phyloP scores from a whole-genome alignment of 176 grass and related monocot genomes.

The Zizania latifolia region DNA sequence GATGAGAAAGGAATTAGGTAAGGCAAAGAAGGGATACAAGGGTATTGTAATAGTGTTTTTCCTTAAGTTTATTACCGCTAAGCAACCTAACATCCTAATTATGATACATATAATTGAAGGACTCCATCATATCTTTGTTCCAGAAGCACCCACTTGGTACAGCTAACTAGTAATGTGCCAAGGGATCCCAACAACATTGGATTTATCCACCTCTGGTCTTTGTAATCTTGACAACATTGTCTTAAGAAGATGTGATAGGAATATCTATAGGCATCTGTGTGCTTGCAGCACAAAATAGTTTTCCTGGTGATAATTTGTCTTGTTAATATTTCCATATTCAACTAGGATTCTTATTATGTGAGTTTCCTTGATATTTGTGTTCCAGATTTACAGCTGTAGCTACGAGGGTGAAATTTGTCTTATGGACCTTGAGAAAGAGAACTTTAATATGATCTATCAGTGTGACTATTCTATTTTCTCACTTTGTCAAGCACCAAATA shows the following conservation, averaged over 20 bases:
- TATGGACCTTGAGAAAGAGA: conserved; percentile 73
- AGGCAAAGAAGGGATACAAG: not conserved
- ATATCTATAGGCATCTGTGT: not conserved
- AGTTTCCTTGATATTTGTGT: conserved; percentile 10
- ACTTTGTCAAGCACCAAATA: conserved; percentile 46
- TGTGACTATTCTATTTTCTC: conserved; percentile 52
- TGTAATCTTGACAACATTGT: not conserved
- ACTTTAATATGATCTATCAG: conserved; percentile 50
- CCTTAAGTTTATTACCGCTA: not conserved
- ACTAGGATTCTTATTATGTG: not conserved
- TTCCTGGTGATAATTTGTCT: not conserved
- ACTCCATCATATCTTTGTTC: not conserved
- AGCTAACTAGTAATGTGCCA: not conserved
- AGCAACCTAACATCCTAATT: not conserved
- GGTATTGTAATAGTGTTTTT: not conserved
- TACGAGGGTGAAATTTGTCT: conserved; percentile 66
- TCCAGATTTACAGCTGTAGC: conserved; percentile 75
- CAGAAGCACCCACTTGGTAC: not conserved
- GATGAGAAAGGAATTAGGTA: not conserved
- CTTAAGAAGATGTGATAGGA: not conserved
- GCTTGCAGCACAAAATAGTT: not conserved
- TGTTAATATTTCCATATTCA: not conserved
- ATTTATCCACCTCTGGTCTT: not conserved
- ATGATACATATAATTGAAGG: not conserved
- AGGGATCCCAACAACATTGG: not conserved